phyloP scores from a whole-genome alignment of 768 basidiomycete genomes.

The Austroboletus festivus region DNA sequence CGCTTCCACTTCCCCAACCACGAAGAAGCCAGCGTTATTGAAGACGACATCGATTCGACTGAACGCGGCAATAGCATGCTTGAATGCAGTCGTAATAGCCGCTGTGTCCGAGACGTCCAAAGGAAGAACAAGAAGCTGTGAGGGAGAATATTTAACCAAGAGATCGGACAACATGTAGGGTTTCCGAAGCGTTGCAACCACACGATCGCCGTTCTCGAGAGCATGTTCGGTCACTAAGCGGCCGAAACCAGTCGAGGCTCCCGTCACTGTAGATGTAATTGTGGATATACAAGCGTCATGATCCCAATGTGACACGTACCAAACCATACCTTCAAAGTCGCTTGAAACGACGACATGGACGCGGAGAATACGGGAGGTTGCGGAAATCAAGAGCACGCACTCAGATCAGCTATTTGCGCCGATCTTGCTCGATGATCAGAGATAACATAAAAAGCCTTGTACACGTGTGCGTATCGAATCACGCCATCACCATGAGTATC shows the following conservation, averaged over 20 bases:
- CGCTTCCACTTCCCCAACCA: conserved; percentile 64
- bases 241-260: conserved; percentile 41
- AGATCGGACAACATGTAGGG: conserved; percentile 36
- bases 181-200: conserved; percentile 43
- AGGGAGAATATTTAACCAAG: conserved; percentile 25
- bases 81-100: conserved; percentile 38
- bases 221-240: conserved; percentile 32
- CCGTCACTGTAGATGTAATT: conserved; percentile 36
- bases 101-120: conserved; percentile 38
- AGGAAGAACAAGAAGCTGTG: conserved; percentile 37
- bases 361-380: background rate
- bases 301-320: conserved; percentile 7
- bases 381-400: background rate
- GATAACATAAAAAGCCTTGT: background rate
- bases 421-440: too few species aligned
- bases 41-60: conserved; percentile 43
- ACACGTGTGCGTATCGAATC: background rate
- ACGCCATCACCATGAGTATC: conserved; percentile 2
- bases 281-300: background rate
- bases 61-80: conserved; percentile 32
- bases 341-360: conserved; percentile 1
- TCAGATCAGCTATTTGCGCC: too few species aligned
- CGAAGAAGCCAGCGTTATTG: conserved; percentile 40
- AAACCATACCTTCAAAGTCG: conserved; percentile 21
- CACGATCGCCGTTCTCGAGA: conserved; percentile 39